These are phyloP conservation scores for Paramecium sonneborni DNA, from an alignment of 73 alveolate genomes.

Conservation along the genomic window DNA sequence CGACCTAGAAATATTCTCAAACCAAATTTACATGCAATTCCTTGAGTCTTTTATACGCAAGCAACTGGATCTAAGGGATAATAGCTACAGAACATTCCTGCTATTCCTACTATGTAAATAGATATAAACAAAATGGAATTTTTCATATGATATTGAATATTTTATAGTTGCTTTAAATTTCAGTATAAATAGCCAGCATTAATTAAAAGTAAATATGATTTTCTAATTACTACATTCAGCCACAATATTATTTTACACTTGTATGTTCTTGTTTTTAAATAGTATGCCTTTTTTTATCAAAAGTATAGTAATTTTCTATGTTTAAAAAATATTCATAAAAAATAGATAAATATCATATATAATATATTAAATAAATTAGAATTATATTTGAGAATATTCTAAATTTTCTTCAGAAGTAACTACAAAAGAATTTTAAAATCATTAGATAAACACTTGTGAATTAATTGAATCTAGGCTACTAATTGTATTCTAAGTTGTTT, in stretches of 20 bases:
- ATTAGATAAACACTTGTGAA: neutral
- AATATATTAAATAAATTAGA: no score
- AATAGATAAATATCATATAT: no score
- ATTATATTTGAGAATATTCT: no score
- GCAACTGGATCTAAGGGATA: constrained; percentile 7
- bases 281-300: no score
- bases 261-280: no score
- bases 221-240: no score
- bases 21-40: neutral
- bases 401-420: neutral
- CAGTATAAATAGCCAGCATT: neutral
- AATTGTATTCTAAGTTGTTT: neutral
- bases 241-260: no score
- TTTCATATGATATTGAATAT: neutral
- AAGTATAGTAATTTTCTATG: no score
- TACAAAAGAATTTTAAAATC: neutral
- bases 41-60: neutral
- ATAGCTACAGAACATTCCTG: neutral
- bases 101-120: neutral
- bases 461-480: neutral
- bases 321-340: no score
- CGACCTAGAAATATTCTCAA: neutral
- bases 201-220: no score
- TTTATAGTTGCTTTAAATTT: neutral
- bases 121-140: neutral